Base-by-base conservation (phyloP, 2,329 filamentous ascomycete species). In the Beauveria sp. region DNA sequence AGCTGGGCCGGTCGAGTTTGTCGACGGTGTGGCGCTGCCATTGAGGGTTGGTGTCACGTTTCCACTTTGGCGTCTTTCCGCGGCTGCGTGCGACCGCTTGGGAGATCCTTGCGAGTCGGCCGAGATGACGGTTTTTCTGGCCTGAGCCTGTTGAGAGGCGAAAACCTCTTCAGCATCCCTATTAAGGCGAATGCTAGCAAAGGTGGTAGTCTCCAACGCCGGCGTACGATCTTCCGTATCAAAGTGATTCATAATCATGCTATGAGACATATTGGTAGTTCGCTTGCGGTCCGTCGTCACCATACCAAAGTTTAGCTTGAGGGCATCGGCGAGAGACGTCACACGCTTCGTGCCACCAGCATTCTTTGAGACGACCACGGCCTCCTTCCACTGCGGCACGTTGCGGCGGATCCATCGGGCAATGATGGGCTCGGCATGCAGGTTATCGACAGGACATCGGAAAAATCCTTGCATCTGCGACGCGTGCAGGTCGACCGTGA, bases 401-500 rank as follows among this genome's bases (percentile, higher is more conserved):
- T 97, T 95, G 73, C 88, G 86, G 64, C 89, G 88, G 69, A 99
- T 96, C 95, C 95, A 99, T 68, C 91, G 89, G 60, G 93, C 92
- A 70, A 99, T 91, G 65, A 98, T 83, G 18, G 95, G 93, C 74
- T 99, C 95, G 57, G 95, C 95, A 69, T 96, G 91, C 59, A 99
- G 87, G 72, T 99, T 98, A 76, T 99, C 95, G 64, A 99, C 93
- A 0, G 95, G 95, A 68, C 93, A 96, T 71, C 90, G 90, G 83
- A 99, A 99, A 79, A 99, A 99, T 63, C 95, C 95, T 77, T 99
- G 95, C 91, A 98, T 98, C 79, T 98, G 95, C n/a, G 90, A 92
- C 59, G 90, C 90, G 78, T 99, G 95, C 34, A 99, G 83, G 72
- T 99, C 95, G 71, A 99, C 89, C 18, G 95, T 99, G 70, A 99